phyloP scores from a whole-genome alignment of 495 filamentous ascomycete genomes.

The Aspergillus bertholletiae region DNA sequence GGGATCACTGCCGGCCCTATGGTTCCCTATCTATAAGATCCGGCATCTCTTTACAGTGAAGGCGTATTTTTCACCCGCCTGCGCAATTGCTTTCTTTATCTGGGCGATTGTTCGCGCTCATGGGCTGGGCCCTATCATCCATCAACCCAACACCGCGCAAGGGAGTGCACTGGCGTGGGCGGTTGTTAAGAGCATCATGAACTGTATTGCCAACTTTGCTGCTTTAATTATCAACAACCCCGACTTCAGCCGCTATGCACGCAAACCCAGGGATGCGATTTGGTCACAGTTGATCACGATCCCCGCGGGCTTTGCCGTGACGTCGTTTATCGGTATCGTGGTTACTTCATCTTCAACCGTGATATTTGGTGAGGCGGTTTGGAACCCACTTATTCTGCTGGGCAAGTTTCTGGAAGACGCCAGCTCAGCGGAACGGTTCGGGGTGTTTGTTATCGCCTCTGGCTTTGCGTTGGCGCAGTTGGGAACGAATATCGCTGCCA shows the following conservation, averaged over 20 bases:
- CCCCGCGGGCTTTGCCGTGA: constrained; percentile 80
- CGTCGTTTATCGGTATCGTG: constrained; percentile 91
- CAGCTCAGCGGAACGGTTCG: constrained; percentile 72
- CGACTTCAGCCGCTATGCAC: constrained; percentile 85
- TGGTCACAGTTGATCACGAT: constrained; percentile 90
- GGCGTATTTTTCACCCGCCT: constrained; percentile 76
- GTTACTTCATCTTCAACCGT: constrained; percentile 81
- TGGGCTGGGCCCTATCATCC: constrained; percentile 80
- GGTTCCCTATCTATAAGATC: constrained; percentile 58
- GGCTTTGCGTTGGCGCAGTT: constrained; percentile 86
- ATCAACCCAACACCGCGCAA: constrained; percentile 59
- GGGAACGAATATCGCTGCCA: constrained; percentile 94
- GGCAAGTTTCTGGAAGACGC: constrained; percentile 70
- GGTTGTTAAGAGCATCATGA: constrained; percentile 82
- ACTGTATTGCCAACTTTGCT: constrained; percentile 87
- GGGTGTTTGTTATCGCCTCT: constrained; percentile 80
- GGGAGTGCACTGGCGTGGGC: constrained; percentile 77
- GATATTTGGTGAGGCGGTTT: constrained; percentile 74
- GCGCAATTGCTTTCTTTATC: constrained; percentile 84
- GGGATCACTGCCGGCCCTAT: constrained; percentile 76
- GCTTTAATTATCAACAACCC: constrained; percentile 77
- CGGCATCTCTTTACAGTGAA: constrained; percentile 92
- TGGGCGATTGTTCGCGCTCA: constrained; percentile 83
- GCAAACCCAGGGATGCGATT: constrained; percentile 75
- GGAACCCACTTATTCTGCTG: constrained; percentile 81